Evolutionary conservation across 495 filamentous ascomycete genomes (phyloP).

Genomic region (Hypoxylon perforatum): DNA sequence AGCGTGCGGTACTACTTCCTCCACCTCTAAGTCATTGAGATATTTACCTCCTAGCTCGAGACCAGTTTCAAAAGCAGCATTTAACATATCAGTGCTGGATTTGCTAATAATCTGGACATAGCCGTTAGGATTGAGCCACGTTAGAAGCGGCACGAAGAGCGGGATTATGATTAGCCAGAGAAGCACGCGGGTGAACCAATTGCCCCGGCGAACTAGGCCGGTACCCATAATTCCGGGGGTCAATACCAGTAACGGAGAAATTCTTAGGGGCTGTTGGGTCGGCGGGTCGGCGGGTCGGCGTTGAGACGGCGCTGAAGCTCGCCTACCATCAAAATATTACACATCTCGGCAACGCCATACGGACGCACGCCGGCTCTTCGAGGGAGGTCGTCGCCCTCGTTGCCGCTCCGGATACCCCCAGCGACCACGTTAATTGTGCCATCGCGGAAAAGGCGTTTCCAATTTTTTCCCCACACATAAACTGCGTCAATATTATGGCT

Average conservation of each 20-base stretch:
- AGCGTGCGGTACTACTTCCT: too few species aligned
- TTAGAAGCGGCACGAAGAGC: not conserved
- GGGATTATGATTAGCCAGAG: not conserved
- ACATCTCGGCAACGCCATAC: slow-evolving; percentile 44
- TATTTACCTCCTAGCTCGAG: too few species aligned
- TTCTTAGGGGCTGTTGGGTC: slow-evolving; percentile 27
- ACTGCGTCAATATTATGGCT: too few species aligned
- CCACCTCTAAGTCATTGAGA: too few species aligned
- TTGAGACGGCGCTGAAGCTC: slow-evolving; percentile 38
- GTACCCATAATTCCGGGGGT: slow-evolving; percentile 40
- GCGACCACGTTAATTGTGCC: slow-evolving; percentile 31
- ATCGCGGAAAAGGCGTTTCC: too few species aligned
- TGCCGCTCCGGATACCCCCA: slow-evolving; percentile 42
- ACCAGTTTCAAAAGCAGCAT: not conserved
- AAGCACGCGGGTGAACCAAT: not conserved
- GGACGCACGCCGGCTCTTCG: slow-evolving; percentile 32
- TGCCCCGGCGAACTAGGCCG: not conserved
- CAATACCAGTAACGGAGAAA: slow-evolving; percentile 44
- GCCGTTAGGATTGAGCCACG: not conserved
- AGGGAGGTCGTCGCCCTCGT: slow-evolving; percentile 12
- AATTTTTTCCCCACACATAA: too few species aligned
- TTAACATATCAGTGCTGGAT: not conserved
- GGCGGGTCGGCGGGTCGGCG: slow-evolving; percentile 30
- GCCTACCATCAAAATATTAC: slow-evolving; percentile 40
- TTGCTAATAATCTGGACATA: not conserved